Base-by-base conservation (phyloP, 2,329 filamentous ascomycete genomes). In the Penicillium sp. region DNA sequence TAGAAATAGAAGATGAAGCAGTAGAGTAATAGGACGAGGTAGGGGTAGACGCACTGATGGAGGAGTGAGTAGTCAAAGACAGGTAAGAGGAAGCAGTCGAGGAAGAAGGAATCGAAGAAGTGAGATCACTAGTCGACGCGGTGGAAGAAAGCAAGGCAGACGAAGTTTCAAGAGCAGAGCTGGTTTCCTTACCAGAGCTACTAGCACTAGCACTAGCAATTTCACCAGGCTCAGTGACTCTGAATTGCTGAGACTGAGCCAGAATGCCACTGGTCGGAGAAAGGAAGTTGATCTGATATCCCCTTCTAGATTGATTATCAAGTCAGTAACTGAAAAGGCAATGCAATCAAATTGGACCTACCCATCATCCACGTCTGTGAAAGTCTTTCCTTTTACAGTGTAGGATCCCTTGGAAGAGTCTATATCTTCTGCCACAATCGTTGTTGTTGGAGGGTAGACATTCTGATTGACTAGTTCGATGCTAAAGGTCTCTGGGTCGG, bases 231-330 rank as follows among this genome's bases (percentile, higher is more conserved):
- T 55, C 53, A 40, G 61, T 61, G 55, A 72, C 69, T 47, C 61
- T 65, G 61, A 73, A 73, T 47, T 72, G 67, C 34, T 67, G 61
- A 18, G 73, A 76, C 66, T 78, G 76, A 26, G 75, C 74, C 32
- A 79, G 65, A 57, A 78, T 78, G 37, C 76, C 76, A 35, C 52
- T 68, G 29, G 60, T 56, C 16, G 69, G 69, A 48, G 74, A 72
- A 53, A 74, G 49, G 55, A 77, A 67, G 64, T 78, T 77, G 70
- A 78, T 68, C 56, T 76, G 75, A 64, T 77, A 78, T 47, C 69
- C 72, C 46, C 73, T 73, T 40, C 60, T 59, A 39, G 46, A 48
- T 29, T 44, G 40, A 48, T 13, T 13, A 31, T 31, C 14, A 31
- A 13, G 46, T 63, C 14, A 62, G 34, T 48, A 29, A 1, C 9